Evolutionary conservation across 2,329 filamentous ascomycete genomes (phyloP).

Genomic region (Nemania sp.): DNA sequence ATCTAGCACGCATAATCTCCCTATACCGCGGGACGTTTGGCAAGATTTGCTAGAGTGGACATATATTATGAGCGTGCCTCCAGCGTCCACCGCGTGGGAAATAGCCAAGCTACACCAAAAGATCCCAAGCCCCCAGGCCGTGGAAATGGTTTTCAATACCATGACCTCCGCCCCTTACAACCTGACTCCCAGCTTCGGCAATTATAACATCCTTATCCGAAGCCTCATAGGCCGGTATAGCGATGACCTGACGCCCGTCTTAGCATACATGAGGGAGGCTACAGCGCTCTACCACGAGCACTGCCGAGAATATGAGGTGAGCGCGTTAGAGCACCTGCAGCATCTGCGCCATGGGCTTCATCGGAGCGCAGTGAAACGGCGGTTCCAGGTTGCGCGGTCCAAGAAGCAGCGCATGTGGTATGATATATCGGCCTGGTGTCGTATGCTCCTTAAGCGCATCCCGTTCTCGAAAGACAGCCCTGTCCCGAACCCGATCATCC

Average conservation of each 20-base stretch:
- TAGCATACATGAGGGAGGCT: slow-evolving; percentile 49
- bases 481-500: slow-evolving; percentile 50
- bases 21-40: slow-evolving; percentile 71
- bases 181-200: slow-evolving; percentile 66
- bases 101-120: slow-evolving; percentile 49
- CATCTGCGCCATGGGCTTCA: slow-evolving; percentile 44
- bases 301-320: slow-evolving; percentile 44
- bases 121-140: slow-evolving; percentile 56
- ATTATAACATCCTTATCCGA: slow-evolving; percentile 64
- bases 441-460: slow-evolving; percentile 39
- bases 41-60: slow-evolving; percentile 75
- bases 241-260: slow-evolving; percentile 28
- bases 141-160: slow-evolving; percentile 66
- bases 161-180: slow-evolving; percentile 71
- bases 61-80: slow-evolving; percentile 64
- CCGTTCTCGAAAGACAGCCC: slow-evolving; percentile 22
- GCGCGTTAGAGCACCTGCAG: slow-evolving; percentile 45
- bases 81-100: slow-evolving; percentile 54
- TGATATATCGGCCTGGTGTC: slow-evolving; percentile 48
- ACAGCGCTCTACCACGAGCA: slow-evolving; percentile 47
- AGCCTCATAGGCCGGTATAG: slow-evolving; percentile 47
- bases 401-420: slow-evolving; percentile 52
- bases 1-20: slow-evolving; percentile 68
- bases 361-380: slow-evolving; percentile 31
- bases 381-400: slow-evolving; percentile 46